phyloP scores from a whole-genome alignment of 352 stramenopile species.

The Aphanomyces euteiches region DNA sequence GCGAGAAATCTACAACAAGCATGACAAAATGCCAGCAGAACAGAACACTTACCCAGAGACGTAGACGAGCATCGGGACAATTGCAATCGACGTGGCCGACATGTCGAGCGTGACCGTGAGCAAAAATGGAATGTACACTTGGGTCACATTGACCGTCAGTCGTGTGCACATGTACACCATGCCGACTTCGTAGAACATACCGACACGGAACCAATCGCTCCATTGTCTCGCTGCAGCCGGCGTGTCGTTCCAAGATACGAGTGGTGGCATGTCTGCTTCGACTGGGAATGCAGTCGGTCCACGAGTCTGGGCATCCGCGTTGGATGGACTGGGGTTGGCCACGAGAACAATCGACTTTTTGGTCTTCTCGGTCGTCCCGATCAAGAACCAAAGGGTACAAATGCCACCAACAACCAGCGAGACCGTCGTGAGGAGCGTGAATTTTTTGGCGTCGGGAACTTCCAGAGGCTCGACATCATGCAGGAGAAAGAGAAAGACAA shows the following conservation, averaged over 20 bases:
- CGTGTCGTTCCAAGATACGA: background rate
- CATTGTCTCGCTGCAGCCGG: conserved; percentile 49
- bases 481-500: conserved; percentile 68
- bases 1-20: conserved; percentile 48
- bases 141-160: conserved; percentile 79
- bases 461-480: conserved; percentile 54
- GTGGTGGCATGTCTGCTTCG: conserved; percentile 14
- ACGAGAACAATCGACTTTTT: background rate
- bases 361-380: conserved; percentile 56
- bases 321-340: conserved; percentile 48
- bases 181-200: conserved; percentile 85
- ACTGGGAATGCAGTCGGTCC: background rate
- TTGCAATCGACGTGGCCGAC: conserved; percentile 76
- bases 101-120: conserved; percentile 83
- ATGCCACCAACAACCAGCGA: conserved; percentile 62
- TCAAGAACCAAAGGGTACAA: conserved; percentile 61
- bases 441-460: conserved; percentile 67
- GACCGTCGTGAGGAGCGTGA: conserved; percentile 68
- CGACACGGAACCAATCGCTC: conserved; percentile 67
- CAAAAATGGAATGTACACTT: conserved; percentile 86
- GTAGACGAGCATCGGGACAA: conserved; percentile 80
- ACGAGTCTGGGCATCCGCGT: conserved; percentile 42
- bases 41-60: conserved; percentile 43
- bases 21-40: background rate
- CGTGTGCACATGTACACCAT: conserved; percentile 86